Evolutionary conservation across 139 green algal genomes (phyloP).

Genomic region (Yamagishiella unicocca): DNA sequence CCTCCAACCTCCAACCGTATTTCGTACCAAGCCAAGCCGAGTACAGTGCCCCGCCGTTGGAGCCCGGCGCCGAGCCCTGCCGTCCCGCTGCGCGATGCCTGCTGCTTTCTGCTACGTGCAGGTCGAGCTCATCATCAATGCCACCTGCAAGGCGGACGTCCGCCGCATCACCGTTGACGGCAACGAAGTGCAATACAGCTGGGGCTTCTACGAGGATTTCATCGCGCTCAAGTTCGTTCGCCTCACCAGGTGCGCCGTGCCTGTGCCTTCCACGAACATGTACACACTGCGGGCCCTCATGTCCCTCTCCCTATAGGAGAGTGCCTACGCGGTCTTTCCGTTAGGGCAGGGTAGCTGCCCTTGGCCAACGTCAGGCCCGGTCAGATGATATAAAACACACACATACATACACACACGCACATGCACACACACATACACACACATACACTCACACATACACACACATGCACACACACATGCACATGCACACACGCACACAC

Average conservation of each 20-base stretch:
- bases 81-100: background rate
- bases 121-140: background rate
- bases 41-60: background rate
- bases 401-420: background rate
- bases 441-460: background rate
- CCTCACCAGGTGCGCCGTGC: constrained; percentile 8
- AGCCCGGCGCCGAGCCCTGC: background rate
- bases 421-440: background rate
- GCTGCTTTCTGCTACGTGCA: background rate
- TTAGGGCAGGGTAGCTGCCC: background rate
- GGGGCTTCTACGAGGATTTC: constrained; percentile 15
- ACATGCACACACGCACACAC: background rate
- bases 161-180: constrained; percentile 15
- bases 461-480: background rate
- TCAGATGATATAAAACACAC: background rate
- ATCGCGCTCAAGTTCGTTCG: background rate
- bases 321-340: too few species aligned
- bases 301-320: too few species aligned
- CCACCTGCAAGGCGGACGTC: background rate
- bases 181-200: background rate
- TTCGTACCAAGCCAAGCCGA: background rate
- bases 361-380: background rate
- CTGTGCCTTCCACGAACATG: too few species aligned
- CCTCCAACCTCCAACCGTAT: background rate
- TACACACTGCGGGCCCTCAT: too few species aligned